phyloP scores from a whole-genome alignment of 2,329 filamentous ascomycete genomes.

The Aspergillus nomiae region DNA sequence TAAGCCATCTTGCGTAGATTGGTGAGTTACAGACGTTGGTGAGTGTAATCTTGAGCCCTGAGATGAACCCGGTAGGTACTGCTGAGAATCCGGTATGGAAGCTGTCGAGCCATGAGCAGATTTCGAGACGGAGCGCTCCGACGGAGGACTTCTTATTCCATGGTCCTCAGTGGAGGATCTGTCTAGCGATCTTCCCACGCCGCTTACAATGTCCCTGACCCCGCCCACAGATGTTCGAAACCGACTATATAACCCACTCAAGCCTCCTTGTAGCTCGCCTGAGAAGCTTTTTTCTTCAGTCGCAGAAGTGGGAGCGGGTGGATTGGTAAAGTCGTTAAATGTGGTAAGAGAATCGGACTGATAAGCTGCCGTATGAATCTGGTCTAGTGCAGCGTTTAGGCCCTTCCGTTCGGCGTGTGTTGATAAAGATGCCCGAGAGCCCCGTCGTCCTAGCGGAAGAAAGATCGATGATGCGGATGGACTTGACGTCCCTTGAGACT shows the following conservation, averaged over 20 bases:
- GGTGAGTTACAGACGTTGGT: constrained; percentile 35
- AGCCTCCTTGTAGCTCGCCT: constrained; percentile 77
- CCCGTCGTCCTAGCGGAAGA: constrained; percentile 48
- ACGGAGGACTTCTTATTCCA: constrained; percentile 28
- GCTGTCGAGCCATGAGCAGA: constrained; percentile 26
- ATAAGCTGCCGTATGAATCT: constrained; percentile 87
- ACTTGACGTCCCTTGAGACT: constrained; percentile 42
- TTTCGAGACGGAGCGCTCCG: constrained; percentile 30
- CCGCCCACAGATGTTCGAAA: constrained; percentile 80
- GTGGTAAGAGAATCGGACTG: constrained; percentile 82
- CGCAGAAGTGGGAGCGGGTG: constrained; percentile 63
- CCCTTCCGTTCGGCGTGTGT: constrained; percentile 70
- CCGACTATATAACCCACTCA: constrained; percentile 86
- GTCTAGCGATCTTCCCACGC: constrained; percentile 35
- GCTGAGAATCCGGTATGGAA: constrained; percentile 24
- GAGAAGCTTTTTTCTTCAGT: constrained; percentile 70
- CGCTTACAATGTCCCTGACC: constrained; percentile 56
- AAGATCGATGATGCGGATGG: constrained; percentile 49
- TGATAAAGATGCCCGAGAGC: constrained; percentile 54
- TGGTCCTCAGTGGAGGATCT: constrained; percentile 27
- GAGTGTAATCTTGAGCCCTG: constrained; percentile 42
- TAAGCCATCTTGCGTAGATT: constrained; percentile 30
- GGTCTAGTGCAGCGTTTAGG: constrained; percentile 75
- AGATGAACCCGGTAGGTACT: constrained; percentile 33
- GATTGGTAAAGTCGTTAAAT: constrained; percentile 82